A percentile compares a stretch with the other conserved stretches of the same genome.
These are phyloP conservation scores for Cutaneotrichosporon spelunceum DNA, from an alignment of 1,284 basidiomycete species.

Conservation along the genomic window DNA sequence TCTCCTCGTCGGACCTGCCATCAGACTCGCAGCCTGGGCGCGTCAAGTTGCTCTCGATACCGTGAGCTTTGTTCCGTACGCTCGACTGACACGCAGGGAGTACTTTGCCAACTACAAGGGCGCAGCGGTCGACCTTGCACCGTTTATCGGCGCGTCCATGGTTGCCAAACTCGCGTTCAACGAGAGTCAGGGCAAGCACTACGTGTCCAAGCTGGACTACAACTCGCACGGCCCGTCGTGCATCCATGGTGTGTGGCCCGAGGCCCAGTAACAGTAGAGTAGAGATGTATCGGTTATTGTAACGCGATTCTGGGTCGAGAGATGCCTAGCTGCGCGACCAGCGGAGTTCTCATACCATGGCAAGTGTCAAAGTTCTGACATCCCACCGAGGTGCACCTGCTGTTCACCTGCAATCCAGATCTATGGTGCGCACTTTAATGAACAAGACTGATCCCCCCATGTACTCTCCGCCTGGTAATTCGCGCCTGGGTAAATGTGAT, in stretches of 20 bases:
- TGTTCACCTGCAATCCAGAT: too few relatives aligned
- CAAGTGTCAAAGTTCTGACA: too few relatives aligned
- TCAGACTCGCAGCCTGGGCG: conserved; percentile 60
- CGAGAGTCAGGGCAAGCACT: conserved; percentile 44
- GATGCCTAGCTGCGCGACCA: too few relatives aligned
- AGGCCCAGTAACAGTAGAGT: conserved; percentile 8
- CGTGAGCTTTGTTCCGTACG: conserved; percentile 43
- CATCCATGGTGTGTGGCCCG: conserved; percentile 37
- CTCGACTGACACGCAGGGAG: conserved; percentile 52
- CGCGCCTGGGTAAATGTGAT: conserved; percentile 2
- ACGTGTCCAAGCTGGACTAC: conserved; percentile 50
- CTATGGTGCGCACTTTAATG: too few relatives aligned
- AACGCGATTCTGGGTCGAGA: too few relatives aligned
- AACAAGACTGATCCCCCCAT: not conserved
- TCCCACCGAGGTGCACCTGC: too few relatives aligned
- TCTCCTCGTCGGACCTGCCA: conserved; percentile 58
- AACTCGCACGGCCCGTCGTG: conserved; percentile 48
- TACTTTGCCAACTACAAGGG: conserved; percentile 90
- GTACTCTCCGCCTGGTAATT: too few relatives aligned
- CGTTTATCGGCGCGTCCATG: conserved; percentile 82
- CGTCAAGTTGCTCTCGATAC: conserved; percentile 68
- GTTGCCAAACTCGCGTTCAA: conserved; percentile 62
- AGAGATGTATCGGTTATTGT: conserved; percentile 3
- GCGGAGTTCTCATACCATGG: too few relatives aligned
- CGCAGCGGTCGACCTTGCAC: conserved; percentile 73